A percentile compares a stretch with the other conserved stretches of the same genome.
Conservation (phyloP, 2,329 filamentous ascomycete species). For the Fusarium gaditjirri region DNA sequence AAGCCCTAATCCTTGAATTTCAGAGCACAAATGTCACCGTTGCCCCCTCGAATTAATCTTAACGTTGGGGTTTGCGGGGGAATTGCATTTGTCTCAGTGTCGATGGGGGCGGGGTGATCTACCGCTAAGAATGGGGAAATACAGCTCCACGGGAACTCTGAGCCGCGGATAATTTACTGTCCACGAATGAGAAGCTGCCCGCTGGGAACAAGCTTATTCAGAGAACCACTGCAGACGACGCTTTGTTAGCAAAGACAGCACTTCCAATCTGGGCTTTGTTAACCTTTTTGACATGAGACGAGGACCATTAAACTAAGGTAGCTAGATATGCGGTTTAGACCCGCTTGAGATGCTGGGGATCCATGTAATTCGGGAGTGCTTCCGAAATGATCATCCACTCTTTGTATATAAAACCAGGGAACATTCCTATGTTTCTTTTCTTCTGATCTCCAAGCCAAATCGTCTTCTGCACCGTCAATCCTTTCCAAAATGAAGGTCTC, state of each 20-base stretch:
- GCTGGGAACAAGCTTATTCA: slow-evolving; percentile 17
- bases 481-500: slow-evolving; percentile 37
- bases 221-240: neutral
- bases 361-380: slow-evolving; percentile 7
- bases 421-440: neutral
- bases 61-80: slow-evolving; percentile 30
- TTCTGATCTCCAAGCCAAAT: neutral
- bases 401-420: slow-evolving; percentile 14
- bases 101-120: slow-evolving; percentile 36
- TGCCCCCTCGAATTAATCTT: neutral
- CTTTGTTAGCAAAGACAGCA: neutral
- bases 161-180: slow-evolving; percentile 20
- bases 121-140: slow-evolving; percentile 38
- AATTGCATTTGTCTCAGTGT: neutral
- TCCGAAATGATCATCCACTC: slow-evolving; percentile 14
- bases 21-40: neutral
- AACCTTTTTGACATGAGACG: neutral
- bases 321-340: neutral
- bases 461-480: neutral
- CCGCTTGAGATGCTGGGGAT: neutral
- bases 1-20: neutral
- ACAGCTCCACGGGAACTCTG: slow-evolving; percentile 30
- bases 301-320: neutral
- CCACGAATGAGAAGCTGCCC: slow-evolving; percentile 6
- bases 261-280: neutral